These are phyloP conservation scores for Hanseniaspora nectarophila DNA, from an alignment of 805 yeast species.

Conservation along the genomic window DNA sequence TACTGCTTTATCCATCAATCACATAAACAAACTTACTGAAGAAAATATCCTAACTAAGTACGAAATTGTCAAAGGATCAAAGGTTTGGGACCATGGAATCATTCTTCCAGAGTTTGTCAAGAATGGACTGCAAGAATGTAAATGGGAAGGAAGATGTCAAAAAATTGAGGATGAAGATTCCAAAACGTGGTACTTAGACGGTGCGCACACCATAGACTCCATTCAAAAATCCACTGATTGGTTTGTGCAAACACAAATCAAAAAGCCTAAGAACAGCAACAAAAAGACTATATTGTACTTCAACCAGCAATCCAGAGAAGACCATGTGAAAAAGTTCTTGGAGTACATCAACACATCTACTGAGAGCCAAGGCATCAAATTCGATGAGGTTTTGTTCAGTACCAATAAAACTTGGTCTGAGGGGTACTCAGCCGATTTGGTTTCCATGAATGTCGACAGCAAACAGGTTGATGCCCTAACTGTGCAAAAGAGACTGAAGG, in stretches of 20 bases:
- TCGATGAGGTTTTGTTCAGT: conserved; percentile 72
- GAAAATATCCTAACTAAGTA: conserved; percentile 14
- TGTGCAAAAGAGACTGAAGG: conserved; percentile 66
- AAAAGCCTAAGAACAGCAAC: conserved; percentile 10
- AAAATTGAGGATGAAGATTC: conserved; percentile 36
- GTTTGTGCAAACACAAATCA: conserved; percentile 40
- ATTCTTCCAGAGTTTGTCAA: conserved; percentile 39
- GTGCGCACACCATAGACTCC: conserved; percentile 91
- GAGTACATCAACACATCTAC: conserved; percentile 30
- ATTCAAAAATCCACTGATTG: conserved; percentile 70
- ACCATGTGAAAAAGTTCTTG: conserved; percentile 48
- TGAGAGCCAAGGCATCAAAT: conserved; percentile 31
- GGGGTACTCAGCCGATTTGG: conserved; percentile 76
- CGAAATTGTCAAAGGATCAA: conserved; percentile 15
- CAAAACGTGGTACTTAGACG: conserved; percentile 78
- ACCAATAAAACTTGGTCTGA: conserved; percentile 86
- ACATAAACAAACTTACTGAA: conserved; percentile 35
- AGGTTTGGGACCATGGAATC: conserved; percentile 8
- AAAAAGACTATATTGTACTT: conserved; percentile 47
- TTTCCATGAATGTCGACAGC: conserved; percentile 72
- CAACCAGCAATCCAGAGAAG: conserved; percentile 91
- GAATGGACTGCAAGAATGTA: conserved; percentile 51
- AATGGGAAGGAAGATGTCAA: conserved; percentile 97
- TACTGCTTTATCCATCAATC: conserved; percentile 47
- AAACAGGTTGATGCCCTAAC: conserved; percentile 66